These are phyloP conservation scores for Thielaviopsis punctulata DNA, from an alignment of 2,329 filamentous ascomycete genomes.

Conservation along the genomic window DNA sequence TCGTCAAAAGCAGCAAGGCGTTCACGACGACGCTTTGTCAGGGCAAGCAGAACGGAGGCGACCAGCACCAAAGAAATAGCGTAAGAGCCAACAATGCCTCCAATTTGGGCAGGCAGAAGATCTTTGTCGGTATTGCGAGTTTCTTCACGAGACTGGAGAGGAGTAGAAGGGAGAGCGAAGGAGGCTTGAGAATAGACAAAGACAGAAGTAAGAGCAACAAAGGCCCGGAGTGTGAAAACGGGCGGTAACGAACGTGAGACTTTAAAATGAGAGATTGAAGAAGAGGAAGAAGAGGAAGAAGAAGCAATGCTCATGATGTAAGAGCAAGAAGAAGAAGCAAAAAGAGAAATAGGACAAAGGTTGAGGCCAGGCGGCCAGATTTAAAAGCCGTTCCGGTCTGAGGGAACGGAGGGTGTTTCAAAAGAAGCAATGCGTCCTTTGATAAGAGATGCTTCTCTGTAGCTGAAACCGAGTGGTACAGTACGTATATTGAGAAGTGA, in stretches of 20 bases:
- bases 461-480: no score
- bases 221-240: neutral
- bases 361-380: slow-evolving; percentile 5
- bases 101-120: slow-evolving; percentile 61
- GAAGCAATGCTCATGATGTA: slow-evolving; percentile 12
- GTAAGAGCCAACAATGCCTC: slow-evolving; percentile 72
- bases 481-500: no score
- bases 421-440: neutral
- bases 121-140: slow-evolving; percentile 23
- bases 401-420: neutral
- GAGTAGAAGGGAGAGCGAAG: slow-evolving; percentile 12
- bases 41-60: slow-evolving; percentile 44
- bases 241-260: slow-evolving; percentile 14
- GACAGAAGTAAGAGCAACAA: slow-evolving; percentile 1
- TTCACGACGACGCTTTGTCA: slow-evolving; percentile 38
- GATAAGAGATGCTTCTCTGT: no score
- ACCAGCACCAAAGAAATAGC: slow-evolving; percentile 59
- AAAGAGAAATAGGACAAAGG: neutral
- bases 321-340: slow-evolving; percentile 3
- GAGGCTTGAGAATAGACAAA: slow-evolving; percentile 12
- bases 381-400: slow-evolving; percentile 5
- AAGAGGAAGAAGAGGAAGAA: slow-evolving; percentile 2
- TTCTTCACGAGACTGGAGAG: slow-evolving; percentile 31
- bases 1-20: slow-evolving; percentile 24
- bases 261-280: slow-evolving; percentile 16